Conservation (phyloP, 345 rosid genomes). For the Jatropha curcas region DNA sequence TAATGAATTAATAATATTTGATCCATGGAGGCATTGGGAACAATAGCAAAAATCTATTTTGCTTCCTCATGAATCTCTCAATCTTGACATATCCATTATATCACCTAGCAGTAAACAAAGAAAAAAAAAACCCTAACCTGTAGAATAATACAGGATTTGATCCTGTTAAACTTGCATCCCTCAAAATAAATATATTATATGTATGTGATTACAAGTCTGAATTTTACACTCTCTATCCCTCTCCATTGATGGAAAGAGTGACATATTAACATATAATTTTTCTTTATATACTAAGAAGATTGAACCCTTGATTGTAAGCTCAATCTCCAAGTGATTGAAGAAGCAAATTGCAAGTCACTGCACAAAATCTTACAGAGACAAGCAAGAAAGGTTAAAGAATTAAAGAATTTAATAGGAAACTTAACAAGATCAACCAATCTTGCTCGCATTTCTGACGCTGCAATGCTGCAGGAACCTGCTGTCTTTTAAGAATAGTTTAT, state of each 20-base stretch:
- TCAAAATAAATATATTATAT: neutral
- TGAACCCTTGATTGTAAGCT: neutral
- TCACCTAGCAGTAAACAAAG: too few species aligned
- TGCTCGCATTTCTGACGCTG: slow-evolving; percentile 1
- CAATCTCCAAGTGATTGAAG: too few species aligned
- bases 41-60: too few species aligned
- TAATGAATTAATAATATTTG: too few species aligned
- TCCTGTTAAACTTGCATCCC: neutral
- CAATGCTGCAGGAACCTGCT: too few species aligned
- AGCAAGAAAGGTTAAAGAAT: slow-evolving; percentile 14
- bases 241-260: neutral
- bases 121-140: neutral
- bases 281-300: neutral
- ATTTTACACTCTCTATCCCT: neutral
- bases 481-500: neutral
- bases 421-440: slow-evolving; percentile 1
- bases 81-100: too few species aligned
- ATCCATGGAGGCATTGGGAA: too few species aligned
- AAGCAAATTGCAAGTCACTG: neutral
- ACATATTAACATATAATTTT: neutral
- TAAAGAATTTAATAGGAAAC: slow-evolving; percentile 2
- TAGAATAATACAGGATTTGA: neutral
- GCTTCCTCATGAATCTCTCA: too few species aligned
- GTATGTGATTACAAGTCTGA: neutral
- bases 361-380: neutral